Evolutionary conservation across 352 stramenopile genomes (phyloP).

Genomic region (Globisporangium radiosum): DNA sequence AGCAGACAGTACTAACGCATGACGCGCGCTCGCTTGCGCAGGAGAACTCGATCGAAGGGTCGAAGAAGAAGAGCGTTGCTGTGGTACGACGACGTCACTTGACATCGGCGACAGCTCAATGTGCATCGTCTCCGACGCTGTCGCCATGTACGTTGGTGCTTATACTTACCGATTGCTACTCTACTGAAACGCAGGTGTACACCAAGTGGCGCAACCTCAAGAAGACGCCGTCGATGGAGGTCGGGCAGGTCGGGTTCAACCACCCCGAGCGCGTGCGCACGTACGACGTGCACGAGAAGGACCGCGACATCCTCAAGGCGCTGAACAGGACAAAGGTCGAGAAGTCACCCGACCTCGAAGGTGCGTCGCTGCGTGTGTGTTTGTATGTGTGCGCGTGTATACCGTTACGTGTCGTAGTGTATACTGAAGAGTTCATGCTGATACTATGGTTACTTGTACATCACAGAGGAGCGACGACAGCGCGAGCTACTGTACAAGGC

Average conservation of each 20-base stretch:
- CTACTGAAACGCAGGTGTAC: conserved; percentile 60
- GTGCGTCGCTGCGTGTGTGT: conserved; percentile 11
- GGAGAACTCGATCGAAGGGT: conserved; percentile 93
- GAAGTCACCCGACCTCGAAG: conserved; percentile 71
- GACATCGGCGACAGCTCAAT: too few species aligned
- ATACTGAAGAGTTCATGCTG: too few species aligned
- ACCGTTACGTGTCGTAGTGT: neutral
- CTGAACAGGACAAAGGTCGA: conserved; percentile 85
- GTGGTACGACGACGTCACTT: conserved; percentile 33
- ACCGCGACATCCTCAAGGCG: conserved; percentile 81
- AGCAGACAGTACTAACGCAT: neutral
- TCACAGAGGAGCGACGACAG: conserved; percentile 50
- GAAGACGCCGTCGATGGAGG: conserved; percentile 88
- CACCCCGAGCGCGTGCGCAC: conserved; percentile 50
- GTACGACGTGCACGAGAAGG: conserved; percentile 64
- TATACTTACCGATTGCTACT: too few species aligned
- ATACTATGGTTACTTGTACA: neutral
- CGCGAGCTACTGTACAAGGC: conserved; percentile 66
- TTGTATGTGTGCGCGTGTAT: neutral
- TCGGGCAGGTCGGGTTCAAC: conserved; percentile 86
- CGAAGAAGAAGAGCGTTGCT: conserved; percentile 87
- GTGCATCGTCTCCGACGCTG: too few species aligned
- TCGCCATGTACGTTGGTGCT: too few species aligned
- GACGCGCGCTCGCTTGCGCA: conserved; percentile 13
- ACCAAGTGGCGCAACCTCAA: conserved; percentile 91